These are phyloP conservation scores for Neolecta irregularis DNA, from an alignment of 1,139 yeast genomes.

Conservation along the genomic window DNA sequence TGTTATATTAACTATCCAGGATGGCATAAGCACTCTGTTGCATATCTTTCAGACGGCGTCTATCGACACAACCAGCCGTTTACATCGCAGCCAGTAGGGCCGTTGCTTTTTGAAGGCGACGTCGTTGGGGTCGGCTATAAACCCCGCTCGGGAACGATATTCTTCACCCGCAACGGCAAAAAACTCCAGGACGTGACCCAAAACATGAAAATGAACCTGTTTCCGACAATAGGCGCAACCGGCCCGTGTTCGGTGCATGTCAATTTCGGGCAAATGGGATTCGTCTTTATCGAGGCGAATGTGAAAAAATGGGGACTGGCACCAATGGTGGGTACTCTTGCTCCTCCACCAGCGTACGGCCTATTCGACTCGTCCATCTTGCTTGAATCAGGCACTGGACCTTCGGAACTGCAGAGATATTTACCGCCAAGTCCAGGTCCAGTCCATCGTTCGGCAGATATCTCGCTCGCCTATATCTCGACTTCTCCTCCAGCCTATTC, in stretches of 20 bases:
- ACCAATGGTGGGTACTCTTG: slow-evolving; percentile 51
- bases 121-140: slow-evolving; percentile 86
- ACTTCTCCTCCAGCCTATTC: background rate
- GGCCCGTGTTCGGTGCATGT: slow-evolving; percentile 62
- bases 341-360: slow-evolving; percentile 64
- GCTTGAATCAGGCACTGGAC: slow-evolving; percentile 20
- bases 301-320: slow-evolving; percentile 89
- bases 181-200: slow-evolving; percentile 54
- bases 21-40: slow-evolving; percentile 61
- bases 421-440: background rate
- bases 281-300: slow-evolving; percentile 88
- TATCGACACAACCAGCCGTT: slow-evolving; percentile 73
- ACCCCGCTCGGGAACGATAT: slow-evolving; percentile 62
- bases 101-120: slow-evolving; percentile 67
- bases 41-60: slow-evolving; percentile 75
- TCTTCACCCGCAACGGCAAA: slow-evolving; percentile 82
- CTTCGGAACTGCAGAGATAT: background rate
- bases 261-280: slow-evolving; percentile 82
- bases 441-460: background rate
- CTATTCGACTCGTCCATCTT: slow-evolving; percentile 31
- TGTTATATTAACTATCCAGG: slow-evolving; percentile 16
- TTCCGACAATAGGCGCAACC: slow-evolving; percentile 79
- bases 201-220: slow-evolving; percentile 63
- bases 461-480: background rate
- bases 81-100: slow-evolving; percentile 44